Conservation (phyloP, 1,284 basidiomycete genomes). For the Cystobasidium slooffiae region DNA sequence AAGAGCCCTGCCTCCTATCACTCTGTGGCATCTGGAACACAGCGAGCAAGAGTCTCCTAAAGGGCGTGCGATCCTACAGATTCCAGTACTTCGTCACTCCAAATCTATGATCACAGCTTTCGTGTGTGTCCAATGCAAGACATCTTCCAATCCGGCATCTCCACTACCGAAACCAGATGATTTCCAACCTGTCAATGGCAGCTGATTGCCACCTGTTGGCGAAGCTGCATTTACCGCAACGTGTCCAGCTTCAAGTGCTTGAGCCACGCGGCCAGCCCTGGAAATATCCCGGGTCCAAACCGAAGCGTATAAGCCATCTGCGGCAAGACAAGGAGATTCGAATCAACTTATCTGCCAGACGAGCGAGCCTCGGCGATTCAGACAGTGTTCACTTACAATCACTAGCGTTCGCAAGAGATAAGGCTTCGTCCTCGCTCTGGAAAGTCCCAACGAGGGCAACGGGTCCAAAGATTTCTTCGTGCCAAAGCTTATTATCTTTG, state of each 20-base stretch:
- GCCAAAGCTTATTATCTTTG: conserved; percentile 55
- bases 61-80: too few species aligned
- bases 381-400: conserved; percentile 80
- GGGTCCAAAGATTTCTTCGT: conserved; percentile 54
- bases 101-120: conserved; percentile 42
- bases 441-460: conserved; percentile 51
- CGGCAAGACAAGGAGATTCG: not conserved
- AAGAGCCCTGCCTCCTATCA: too few species aligned
- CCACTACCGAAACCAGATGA: conserved; percentile 62
- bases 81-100: conserved; percentile 33
- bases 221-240: conserved; percentile 67
- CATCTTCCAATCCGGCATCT: conserved; percentile 8
- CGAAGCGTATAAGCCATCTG: conserved; percentile 41
- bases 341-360: too few species aligned
- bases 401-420: conserved; percentile 73
- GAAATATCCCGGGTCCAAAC: conserved; percentile 38
- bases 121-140: conserved; percentile 39
- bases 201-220: conserved; percentile 59
- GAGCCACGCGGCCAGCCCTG: conserved; percentile 67
- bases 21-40: too few species aligned
- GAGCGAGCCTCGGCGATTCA: too few species aligned
- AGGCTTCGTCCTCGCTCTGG: conserved; percentile 62
- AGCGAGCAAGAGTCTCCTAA: too few species aligned
- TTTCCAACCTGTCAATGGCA: conserved; percentile 93
- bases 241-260: conserved; percentile 75